A percentile compares a stretch with the other conserved stretches of the same genome.
Conservation (phyloP, 192 early-diverging fungal genomes). For the Coemansia sp. region DNA sequence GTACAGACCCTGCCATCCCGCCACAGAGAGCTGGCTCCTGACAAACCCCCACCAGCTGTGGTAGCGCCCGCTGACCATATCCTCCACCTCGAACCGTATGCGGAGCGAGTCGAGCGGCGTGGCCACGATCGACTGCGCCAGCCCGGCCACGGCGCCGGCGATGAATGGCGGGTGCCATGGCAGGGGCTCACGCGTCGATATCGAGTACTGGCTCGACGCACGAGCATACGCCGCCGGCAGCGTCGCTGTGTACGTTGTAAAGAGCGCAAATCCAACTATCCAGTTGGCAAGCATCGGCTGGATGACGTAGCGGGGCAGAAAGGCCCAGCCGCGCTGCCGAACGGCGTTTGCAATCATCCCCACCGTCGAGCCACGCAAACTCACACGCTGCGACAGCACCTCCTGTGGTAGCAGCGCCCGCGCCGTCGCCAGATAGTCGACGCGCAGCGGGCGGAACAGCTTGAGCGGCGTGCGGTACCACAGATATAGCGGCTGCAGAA, state of each 20-base stretch:
- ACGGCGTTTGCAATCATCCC: slow-evolving; percentile 72
- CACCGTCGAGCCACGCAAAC: slow-evolving; percentile 63
- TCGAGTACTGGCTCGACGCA: slow-evolving; percentile 42
- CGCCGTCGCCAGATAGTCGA: slow-evolving; percentile 76
- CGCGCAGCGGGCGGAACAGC: slow-evolving; percentile 72
- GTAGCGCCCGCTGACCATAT: slow-evolving; percentile 67
- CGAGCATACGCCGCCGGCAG: slow-evolving; percentile 32
- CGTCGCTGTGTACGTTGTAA: slow-evolving; percentile 62
- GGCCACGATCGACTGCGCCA: slow-evolving; percentile 70
- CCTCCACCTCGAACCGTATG: slow-evolving; percentile 70
- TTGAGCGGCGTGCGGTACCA: slow-evolving; percentile 56
- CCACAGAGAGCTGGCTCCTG: slow-evolving; percentile 39
- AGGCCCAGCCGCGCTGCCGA: slow-evolving; percentile 62
- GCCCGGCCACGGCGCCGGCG: slow-evolving; percentile 62
- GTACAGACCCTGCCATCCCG: slow-evolving; percentile 29
- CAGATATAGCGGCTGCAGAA: slow-evolving; percentile 50
- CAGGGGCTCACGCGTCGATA: slow-evolving; percentile 17
- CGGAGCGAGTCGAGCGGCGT: slow-evolving; percentile 71
- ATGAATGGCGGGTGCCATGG: slow-evolving; percentile 45
- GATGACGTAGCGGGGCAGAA: slow-evolving; percentile 65
- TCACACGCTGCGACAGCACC: slow-evolving; percentile 22
- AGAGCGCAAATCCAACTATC: slow-evolving; percentile 67
- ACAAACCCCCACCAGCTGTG: slow-evolving; percentile 66
- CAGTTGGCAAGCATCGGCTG: slow-evolving; percentile 75
- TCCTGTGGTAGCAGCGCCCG: slow-evolving; percentile 64